Conservation (phyloP, 768 basidiomycete genomes). For the Collybia sordida region DNA sequence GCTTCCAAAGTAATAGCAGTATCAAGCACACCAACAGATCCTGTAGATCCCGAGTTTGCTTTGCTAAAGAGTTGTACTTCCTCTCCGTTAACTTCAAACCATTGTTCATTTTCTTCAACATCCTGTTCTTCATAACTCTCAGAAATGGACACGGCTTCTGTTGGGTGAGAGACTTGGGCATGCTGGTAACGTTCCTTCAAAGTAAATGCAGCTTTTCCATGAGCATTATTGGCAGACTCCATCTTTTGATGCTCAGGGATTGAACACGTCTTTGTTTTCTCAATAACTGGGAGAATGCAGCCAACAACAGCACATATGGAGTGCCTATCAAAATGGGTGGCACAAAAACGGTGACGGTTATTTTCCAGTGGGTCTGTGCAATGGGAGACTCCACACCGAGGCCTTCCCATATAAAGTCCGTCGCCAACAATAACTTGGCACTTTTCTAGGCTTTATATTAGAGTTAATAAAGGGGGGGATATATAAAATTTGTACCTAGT, state of each 20-base stretch:
- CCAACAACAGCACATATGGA: slow-evolving; percentile 2
- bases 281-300: neutral
- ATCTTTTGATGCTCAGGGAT: neutral
- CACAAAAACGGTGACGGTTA: slow-evolving; percentile 9
- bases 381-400: slow-evolving; percentile 7
- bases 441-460: slow-evolving; percentile 4
- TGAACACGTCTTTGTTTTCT: neutral
- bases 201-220: neutral
- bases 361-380: slow-evolving; percentile 8
- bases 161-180: neutral
- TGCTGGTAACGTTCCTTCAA: neutral
- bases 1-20: no score
- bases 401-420: slow-evolving; percentile 12
- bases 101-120: neutral
- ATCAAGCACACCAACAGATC: neutral
- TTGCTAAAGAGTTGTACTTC: neutral
- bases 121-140: neutral
- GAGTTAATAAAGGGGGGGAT: neutral
- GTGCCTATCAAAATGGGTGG: neutral
- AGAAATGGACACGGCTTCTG: neutral
- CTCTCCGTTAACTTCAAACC: neutral
- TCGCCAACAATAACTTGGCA: slow-evolving; percentile 11
- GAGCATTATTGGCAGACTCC: neutral
- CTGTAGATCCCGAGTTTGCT: neutral
- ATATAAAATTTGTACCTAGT: slow-evolving; percentile 9